Evolutionary conservation across 1,284 basidiomycete genomes (phyloP).

Genomic region (Rugosomyces carneus): DNA sequence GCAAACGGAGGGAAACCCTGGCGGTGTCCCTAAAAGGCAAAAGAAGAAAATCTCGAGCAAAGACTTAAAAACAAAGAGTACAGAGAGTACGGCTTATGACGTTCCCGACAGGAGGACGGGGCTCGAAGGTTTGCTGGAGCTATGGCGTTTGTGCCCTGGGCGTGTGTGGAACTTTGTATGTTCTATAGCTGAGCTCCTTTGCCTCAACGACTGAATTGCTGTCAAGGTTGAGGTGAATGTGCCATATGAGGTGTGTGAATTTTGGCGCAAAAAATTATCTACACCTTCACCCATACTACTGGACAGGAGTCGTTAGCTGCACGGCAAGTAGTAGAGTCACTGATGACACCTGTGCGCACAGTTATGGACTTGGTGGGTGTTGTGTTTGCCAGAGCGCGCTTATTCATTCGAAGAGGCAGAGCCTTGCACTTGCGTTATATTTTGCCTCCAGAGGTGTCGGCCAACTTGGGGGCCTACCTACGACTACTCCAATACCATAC

Average conservation of each 20-base stretch:
- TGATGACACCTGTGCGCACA: conserved; percentile 79
- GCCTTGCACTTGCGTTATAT: conserved; percentile 86
- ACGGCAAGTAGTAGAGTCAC: conserved; percentile 52
- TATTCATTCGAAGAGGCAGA: conserved; percentile 38
- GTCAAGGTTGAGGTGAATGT: conserved; percentile 79
- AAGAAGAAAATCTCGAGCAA: conserved; percentile 32
- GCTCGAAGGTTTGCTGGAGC: conserved; percentile 68
- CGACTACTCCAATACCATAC: conserved; percentile 45
- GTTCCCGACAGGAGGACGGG: conserved; percentile 91
- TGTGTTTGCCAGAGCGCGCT: not conserved
- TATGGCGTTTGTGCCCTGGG: conserved; percentile 63
- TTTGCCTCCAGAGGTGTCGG: conserved; percentile 86
- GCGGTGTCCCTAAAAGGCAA: conserved; percentile 33
- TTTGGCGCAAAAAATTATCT: not conserved
- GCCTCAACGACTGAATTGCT: conserved; percentile 1
- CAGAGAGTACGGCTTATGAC: conserved; percentile 36
- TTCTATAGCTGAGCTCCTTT: not conserved
- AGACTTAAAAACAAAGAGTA: conserved; percentile 10
- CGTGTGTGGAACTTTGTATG: conserved; percentile 87
- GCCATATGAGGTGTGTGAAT: conserved; percentile 59
- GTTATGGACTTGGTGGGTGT: conserved; percentile 86
- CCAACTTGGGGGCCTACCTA: conserved; percentile 33
- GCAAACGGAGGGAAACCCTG: conserved; percentile 41
- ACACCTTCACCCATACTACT: not conserved
- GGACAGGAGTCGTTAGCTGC: conserved; percentile 59